Percentiles rank a stretch among this genome's conserved stretches.
Evolutionary conservation across 352 stramenopile genomes (phyloP).

Genomic region (Pythium sp.): DNA sequence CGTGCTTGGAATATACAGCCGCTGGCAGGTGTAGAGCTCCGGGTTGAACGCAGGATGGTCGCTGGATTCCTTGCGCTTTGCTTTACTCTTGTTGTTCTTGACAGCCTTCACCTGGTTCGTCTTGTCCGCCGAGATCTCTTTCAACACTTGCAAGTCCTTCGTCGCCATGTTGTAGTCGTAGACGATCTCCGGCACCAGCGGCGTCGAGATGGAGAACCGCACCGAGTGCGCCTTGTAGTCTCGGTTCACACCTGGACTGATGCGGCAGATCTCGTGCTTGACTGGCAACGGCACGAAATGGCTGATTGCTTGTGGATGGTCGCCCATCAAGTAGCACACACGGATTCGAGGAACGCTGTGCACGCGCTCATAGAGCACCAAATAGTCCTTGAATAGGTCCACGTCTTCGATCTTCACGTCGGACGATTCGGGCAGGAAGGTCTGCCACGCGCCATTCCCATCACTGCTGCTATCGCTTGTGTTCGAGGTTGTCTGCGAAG

Average conservation of each 20-base stretch:
- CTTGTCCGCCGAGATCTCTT: constrained; percentile 41
- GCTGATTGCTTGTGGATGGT: constrained; percentile 10
- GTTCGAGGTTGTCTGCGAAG: constrained; percentile 1
- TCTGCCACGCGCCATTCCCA: constrained; percentile 28
- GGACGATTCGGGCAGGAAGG: constrained; percentile 45
- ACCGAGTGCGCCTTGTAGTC: constrained; percentile 55
- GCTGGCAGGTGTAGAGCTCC: constrained; percentile 40
- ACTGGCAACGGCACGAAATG: constrained; percentile 60
- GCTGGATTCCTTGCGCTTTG: background rate
- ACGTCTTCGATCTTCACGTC: constrained; percentile 89
- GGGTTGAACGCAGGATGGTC: constrained; percentile 14
- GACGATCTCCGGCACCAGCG: constrained; percentile 71
- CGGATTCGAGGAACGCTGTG: constrained; percentile 69
- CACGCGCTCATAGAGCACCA: constrained; percentile 83
- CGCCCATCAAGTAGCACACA: constrained; percentile 31
- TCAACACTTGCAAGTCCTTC: constrained; percentile 42
- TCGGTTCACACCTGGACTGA: constrained; percentile 82
- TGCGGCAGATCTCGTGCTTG: constrained; percentile 50
- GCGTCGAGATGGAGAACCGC: constrained; percentile 72
- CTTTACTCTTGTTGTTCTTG: background rate
- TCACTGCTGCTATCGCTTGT: constrained; percentile 10
- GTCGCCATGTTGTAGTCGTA: constrained; percentile 75
- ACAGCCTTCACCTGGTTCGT: background rate
- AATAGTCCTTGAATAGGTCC: constrained; percentile 74
- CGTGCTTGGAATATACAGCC: constrained; percentile 40